A percentile compares a stretch with the other conserved stretches of the same genome.
Conservation (phyloP, 106 monocot genomes). For the Dioscorea dumetorum region DNA sequence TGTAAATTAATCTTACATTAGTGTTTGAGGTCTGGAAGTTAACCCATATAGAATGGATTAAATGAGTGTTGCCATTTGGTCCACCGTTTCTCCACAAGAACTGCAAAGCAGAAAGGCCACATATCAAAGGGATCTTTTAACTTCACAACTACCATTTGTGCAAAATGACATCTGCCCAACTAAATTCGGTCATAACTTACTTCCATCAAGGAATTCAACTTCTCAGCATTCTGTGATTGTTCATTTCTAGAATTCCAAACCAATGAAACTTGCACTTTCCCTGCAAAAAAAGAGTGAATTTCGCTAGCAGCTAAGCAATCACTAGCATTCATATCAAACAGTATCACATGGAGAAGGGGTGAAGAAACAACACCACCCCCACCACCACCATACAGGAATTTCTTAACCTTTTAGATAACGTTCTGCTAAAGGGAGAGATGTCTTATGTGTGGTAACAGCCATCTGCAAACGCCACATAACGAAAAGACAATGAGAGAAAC, state of each 20-base stretch:
- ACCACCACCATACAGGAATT: not conserved
- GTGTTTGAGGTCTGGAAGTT: constrained; percentile 94
- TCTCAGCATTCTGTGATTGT: constrained; percentile 51
- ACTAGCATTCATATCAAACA: not conserved
- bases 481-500: not conserved
- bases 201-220: constrained; percentile 63
- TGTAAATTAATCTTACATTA: constrained; percentile 46
- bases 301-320: not conserved
- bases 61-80: constrained; percentile 29
- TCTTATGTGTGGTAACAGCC: constrained; percentile 87
- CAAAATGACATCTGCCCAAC: too few species aligned
- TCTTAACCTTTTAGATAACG: constrained; percentile 67
- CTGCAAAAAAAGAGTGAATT: constrained; percentile 19
- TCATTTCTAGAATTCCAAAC: constrained; percentile 98
- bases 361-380: not conserved
- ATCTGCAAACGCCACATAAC: constrained; percentile 40
- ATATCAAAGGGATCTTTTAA: too few species aligned
- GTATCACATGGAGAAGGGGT: not conserved
- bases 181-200: constrained; percentile 34
- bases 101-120: constrained; percentile 21
- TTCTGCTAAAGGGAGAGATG: constrained; percentile 66
- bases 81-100: constrained; percentile 89
- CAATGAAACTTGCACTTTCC: constrained; percentile 80
- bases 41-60: constrained; percentile 92
- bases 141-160: too few species aligned